Base-by-base conservation (phyloP, 169 alveolate species). In the Plasmodium blacklocki region DNA sequence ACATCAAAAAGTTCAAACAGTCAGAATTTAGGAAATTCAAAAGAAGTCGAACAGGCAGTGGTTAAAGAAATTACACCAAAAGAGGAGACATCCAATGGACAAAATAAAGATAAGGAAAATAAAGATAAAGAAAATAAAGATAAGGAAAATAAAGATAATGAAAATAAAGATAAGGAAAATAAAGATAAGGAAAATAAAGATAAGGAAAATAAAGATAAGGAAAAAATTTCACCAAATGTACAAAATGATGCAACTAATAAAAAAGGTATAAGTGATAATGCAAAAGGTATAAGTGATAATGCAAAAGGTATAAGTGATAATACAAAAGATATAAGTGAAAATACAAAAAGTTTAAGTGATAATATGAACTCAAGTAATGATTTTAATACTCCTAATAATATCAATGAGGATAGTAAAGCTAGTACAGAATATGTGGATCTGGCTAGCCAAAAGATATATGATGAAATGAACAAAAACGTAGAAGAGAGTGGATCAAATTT, bases 51-150 rank as follows among this genome's bases (percentile, higher is more conserved):
- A 47, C 45, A 75, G 2, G 62, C 88, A 15, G 73, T 75, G 52
- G 88, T 75, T 63, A 75, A 75, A 54, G 88, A 75, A 47, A 75
- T 75, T 26, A 75, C 73, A 32, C 58, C 88, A 14, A 60, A 75
- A 43, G 58, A 64, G 63, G 88, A 75, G 21, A 43, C 18, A 23
- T 14, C 50, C 8, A 73, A 32, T 21, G 66, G 21, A 23, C 45
- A 15, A n/a, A n/a, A 49, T n/a, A 49, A 50, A 23, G 32, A 39
- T 14, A 21, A 58, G 47, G 39, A 11, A n/a, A 21, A 19, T n/a
- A n/a, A n/a, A n/a, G n/a, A n/a, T n/a, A n/a, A n/a, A n/a, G n/a
- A n/a, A n/a, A n/a, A n/a, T n/a, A n/a, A n/a, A n/a, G n/a, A n/a
- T n/a, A n/a, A n/a, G n/a, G n/a, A n/a, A n/a, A n/a, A n/a, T n/a